Base-by-base conservation (phyloP, 2,329 filamentous ascomycete genomes). In the Pseudohalonectria lignicola region DNA sequence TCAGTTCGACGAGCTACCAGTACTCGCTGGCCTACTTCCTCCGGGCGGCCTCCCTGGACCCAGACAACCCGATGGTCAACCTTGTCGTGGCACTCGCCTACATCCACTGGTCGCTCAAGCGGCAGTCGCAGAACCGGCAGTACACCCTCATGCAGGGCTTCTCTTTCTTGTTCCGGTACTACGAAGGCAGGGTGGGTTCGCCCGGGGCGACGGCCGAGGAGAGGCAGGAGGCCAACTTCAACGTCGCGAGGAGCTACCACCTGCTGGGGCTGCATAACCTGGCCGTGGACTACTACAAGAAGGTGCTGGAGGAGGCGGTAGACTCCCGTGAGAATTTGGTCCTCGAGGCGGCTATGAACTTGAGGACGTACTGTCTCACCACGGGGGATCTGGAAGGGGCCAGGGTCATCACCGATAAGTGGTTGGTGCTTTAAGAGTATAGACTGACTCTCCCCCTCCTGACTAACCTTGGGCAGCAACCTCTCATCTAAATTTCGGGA, bases 21-120 rank as follows among this genome's bases (percentile, higher is more conserved):
- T 85, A 82, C 49, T 85, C 92, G 1, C 63, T 96, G 25, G 74
- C 84, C 48, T 96, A 94, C 63, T 94, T 94, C 53, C 77, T 88
- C 50, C 76, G 84, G 40, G 83, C 82, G 1, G 73, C 77, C 39
- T 75, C 84, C 2, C 61, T 95, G 2, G 80, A 87, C 46, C 82
- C 84, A 1, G 60, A 71, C 7, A 93, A 94, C 51, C 72, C 82
- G 0, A 76, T 85, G 49, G 74, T 95, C 45, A 82, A 86, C 44
- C 71, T 98, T 10, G 83, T 76, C 48, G 79, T 95, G 18, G 87
- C 81, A 0, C 71, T 92, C 11, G 80, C 81, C 21, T 96, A 94
- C 56, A 74, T 95, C 29, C 86, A 95, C 55, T 83, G 92, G 54
- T 81, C 83, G 1, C 72, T 95, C 52, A 95, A 96, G 57, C 75